Evolutionary conservation across 2,329 filamentous ascomycete genomes (phyloP), one percentile per base, ranked within the genome.

Genomic region (Venturia asperata): DNA sequence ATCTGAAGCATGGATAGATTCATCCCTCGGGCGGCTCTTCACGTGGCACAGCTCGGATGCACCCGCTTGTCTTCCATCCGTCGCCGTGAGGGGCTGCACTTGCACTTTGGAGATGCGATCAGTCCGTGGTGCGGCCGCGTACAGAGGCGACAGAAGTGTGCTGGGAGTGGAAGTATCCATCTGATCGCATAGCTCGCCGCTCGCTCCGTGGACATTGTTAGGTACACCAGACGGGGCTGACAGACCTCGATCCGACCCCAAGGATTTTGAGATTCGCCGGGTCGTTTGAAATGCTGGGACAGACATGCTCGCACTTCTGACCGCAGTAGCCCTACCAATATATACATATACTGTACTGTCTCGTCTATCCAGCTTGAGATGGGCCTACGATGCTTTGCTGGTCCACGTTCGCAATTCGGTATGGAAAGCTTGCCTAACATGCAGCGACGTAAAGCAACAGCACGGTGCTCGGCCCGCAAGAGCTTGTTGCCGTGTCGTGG

Each of bases 1-100:
- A 58, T 58, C 52, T 58, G 52, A 58, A 58, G 52, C 52, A 58
- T 58, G 52, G 52, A 58, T 58, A 37, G 9, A 58, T 52, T 58
- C 52, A 37, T 58, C 52, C 52, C 52, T 37, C 52, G 52, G 30
- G 30, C 30, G 47, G 52, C 52, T 58, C 52, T 58, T 58, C 52
- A 58, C 52, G 52, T 58, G 52, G 52, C 52, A 37, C 30, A 37
- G 52, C 52, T 58, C 52, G 52, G 52, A 37, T 37, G 15, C 21
- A 58, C 27, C 52, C 52, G 52, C 27, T 58, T 27, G 52, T 58
- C n/a, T 37, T 37, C 52, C 19, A 37, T 21, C 52, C 27, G 52
- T 37, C 10, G 21, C 30, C 30, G 5, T 17, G 27, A 34, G 49
- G 49, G 49, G 49, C 24, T 34, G 49, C 15, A 17, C 5, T 17